Conservation (phyloP, 768 basidiomycete genomes). For the Daedalea quercina region DNA sequence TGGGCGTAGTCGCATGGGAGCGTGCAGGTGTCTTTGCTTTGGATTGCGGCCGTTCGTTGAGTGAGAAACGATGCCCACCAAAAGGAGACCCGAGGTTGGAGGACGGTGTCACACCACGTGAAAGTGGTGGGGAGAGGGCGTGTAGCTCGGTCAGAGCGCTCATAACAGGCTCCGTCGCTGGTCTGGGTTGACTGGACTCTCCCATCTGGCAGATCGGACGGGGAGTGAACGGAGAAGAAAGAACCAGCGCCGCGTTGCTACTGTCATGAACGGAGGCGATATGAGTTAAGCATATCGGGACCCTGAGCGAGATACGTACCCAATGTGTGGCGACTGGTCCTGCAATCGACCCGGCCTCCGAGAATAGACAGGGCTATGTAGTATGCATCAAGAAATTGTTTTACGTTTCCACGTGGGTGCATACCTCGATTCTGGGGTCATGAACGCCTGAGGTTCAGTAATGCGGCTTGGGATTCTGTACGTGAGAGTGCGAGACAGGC, state of each 20-base stretch:
- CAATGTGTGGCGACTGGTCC: background rate
- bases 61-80: constrained; percentile 14
- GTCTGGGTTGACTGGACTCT: background rate
- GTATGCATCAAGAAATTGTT: background rate
- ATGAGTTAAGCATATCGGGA: background rate
- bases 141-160: background rate
- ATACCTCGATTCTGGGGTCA: constrained; percentile 25
- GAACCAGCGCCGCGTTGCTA: background rate
- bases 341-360: background rate
- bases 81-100: constrained; percentile 27
- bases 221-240: background rate
- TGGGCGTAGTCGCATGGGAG: constrained; percentile 4
- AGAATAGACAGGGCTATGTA: background rate
- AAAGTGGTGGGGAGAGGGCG: constrained; percentile 7
- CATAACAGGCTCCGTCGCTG: constrained; percentile 1
- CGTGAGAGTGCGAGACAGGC: background rate
- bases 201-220: background rate
- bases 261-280: background rate
- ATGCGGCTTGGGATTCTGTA: background rate
- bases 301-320: background rate
- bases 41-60: constrained; percentile 11
- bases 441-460: constrained; percentile 8
- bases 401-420: background rate
- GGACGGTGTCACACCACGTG: constrained; percentile 17
- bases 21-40: constrained; percentile 9